Conservation (phyloP, 352 stramenopile species). For the Phytophthora hibernalis region DNA sequence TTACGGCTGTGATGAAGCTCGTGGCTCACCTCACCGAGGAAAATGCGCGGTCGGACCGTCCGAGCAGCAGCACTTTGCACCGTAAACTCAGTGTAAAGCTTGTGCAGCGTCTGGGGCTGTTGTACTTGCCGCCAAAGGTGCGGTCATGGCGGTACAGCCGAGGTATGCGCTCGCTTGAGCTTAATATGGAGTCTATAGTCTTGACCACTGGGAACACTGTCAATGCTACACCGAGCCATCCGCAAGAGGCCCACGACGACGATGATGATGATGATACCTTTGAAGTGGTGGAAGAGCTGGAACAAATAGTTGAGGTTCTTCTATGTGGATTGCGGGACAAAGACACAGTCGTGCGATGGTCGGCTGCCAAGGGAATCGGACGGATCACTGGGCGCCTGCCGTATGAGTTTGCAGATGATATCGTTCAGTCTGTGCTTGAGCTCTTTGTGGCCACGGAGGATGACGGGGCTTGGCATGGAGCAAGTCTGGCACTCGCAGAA, state of each 20-base stretch:
- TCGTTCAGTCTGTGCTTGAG: constrained; percentile 96
- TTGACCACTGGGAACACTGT: constrained; percentile 23
- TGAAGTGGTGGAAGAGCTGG: constrained; percentile 95
- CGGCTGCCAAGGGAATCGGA: constrained; percentile 98
- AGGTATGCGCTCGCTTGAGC: constrained; percentile 92
- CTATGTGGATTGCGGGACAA: constrained; percentile 92
- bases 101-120: constrained; percentile 93
- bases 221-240: not conserved
- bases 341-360: constrained; percentile 99
- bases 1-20: constrained; percentile 73
- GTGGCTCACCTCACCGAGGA: constrained; percentile 66
- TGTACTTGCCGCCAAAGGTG: constrained; percentile 95
- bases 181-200: constrained; percentile 86
- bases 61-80: constrained; percentile 84
- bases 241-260: constrained; percentile 21
- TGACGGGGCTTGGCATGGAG: constrained; percentile 97
- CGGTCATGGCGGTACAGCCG: constrained; percentile 97
- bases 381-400: constrained; percentile 95
- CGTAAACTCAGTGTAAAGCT: constrained; percentile 98
- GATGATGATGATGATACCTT: constrained; percentile 60
- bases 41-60: constrained; percentile 44
- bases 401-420: constrained; percentile 95
- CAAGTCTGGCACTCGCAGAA: constrained; percentile 97
- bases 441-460: constrained; percentile 93
- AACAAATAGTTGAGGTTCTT: constrained; percentile 96